Conservation (phyloP, 2,329 filamentous ascomycete species). For the Penicillium sp. region DNA sequence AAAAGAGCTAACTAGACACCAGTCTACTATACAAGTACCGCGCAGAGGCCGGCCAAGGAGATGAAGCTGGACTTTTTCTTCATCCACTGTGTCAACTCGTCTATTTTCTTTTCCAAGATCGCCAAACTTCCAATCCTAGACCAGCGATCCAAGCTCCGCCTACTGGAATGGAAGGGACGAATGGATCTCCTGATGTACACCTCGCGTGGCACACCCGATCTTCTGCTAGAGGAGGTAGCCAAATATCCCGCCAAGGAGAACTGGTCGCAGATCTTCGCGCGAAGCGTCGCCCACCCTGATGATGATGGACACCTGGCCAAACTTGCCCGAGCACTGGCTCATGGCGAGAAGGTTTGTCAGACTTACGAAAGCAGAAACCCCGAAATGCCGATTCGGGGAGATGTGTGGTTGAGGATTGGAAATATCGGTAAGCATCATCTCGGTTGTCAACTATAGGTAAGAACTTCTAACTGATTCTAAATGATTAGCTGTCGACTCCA, state of each 20-base stretch:
- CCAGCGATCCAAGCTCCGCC: conserved; percentile 64
- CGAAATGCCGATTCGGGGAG: conserved; percentile 40
- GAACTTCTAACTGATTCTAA: neutral
- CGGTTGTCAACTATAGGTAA: too few species aligned
- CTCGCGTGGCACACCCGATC: conserved; percentile 63
- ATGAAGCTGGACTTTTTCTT: conserved; percentile 81
- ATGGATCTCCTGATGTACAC: conserved; percentile 74
- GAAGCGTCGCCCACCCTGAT: conserved; percentile 45
- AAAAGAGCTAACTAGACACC: neutral
- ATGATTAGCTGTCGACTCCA: conserved; percentile 39
- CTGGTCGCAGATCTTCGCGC: conserved; percentile 50
- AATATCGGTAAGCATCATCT: conserved; percentile 42
- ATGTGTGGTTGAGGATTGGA: conserved; percentile 49
- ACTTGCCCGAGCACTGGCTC: conserved; percentile 67
- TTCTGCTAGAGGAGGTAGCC: conserved; percentile 61
- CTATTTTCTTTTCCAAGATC: conserved; percentile 72
- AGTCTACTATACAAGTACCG: conserved; percentile 61
- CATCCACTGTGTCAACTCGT: conserved; percentile 76
- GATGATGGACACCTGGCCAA: conserved; percentile 87
- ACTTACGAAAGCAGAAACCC: conserved; percentile 31
- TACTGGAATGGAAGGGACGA: conserved; percentile 82
- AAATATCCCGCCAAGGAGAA: conserved; percentile 59
- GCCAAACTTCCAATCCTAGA: conserved; percentile 62
- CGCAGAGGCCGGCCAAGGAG: conserved; percentile 64
- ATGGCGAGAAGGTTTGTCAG: conserved; percentile 59